These are phyloP conservation scores for Sechiopsis laciniata DNA, from an alignment of 306 rosid species.

Conservation along the genomic window DNA sequence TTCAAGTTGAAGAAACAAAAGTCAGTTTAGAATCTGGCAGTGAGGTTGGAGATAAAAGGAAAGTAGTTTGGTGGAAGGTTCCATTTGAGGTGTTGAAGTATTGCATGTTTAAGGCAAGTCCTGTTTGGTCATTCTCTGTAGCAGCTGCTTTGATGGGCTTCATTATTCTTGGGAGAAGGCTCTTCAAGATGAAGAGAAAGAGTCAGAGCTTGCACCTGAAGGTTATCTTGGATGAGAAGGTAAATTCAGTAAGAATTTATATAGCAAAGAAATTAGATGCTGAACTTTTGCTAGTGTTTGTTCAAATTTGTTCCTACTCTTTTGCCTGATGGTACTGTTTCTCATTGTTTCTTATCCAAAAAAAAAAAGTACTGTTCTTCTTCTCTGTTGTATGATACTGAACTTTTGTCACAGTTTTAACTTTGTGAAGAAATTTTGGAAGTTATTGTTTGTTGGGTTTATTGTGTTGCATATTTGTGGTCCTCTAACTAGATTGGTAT, in stretches of 20 bases:
- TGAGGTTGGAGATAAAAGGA: conserved; percentile 36
- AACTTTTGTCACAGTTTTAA: background rate
- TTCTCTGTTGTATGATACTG: background rate
- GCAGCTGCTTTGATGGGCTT: conserved; percentile 79
- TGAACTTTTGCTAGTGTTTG: background rate
- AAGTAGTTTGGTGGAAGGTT: conserved; percentile 79
- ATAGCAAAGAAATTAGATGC: background rate
- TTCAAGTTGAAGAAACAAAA: conserved; percentile 29
- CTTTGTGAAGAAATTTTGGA: background rate
- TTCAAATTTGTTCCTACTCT: no score
- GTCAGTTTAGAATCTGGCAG: conserved; percentile 21
- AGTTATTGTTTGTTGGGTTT: background rate
- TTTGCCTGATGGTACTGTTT: no score
- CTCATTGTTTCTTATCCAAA: no score
- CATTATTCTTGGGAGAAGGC: conserved; percentile 57
- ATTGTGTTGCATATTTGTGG: conserved; percentile 12
- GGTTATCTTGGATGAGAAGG: conserved; percentile 88
- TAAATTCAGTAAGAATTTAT: conserved; percentile 14
- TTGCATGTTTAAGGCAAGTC: conserved; percentile 59
- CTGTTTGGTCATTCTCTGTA: conserved; percentile 72
- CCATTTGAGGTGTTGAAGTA: conserved; percentile 71
- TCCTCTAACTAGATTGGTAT: no score
- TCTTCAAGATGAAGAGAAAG: conserved; percentile 70
- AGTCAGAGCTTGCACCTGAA: conserved; percentile 68
- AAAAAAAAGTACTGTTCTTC: no score